Conservation (phyloP, 2,329 filamentous ascomycete species). For the Clarireedia paspali region DNA sequence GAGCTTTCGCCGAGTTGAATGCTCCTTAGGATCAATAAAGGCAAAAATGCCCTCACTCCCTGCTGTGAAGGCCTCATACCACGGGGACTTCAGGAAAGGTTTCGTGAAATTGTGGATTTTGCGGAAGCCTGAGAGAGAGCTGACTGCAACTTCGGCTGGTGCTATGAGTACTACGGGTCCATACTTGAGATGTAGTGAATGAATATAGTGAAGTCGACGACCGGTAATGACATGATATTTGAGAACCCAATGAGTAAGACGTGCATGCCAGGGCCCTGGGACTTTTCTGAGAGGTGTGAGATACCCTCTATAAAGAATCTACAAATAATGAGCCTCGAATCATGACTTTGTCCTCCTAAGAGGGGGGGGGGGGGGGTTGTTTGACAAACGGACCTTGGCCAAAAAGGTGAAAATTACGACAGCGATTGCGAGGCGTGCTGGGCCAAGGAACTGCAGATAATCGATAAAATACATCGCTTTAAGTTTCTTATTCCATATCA, state of each 20-base stretch:
- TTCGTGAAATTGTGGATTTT: not conserved
- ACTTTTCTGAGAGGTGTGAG: not conserved
- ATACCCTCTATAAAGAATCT: not conserved
- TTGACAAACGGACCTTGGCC: too few relatives aligned
- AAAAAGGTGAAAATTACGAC: too few relatives aligned
- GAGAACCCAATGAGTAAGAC: not conserved
- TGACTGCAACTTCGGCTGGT: not conserved
- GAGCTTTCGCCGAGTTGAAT: not conserved
- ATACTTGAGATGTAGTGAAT: not conserved
- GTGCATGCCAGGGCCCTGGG: slow-evolving; percentile 1
- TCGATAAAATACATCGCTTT: too few relatives aligned
- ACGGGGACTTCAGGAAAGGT: not conserved
- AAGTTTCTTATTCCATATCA: too few relatives aligned
- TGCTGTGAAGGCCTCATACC: not conserved
- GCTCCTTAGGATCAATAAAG: not conserved
- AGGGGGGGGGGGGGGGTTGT: too few relatives aligned
- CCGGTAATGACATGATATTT: not conserved
- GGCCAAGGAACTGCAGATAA: too few relatives aligned
- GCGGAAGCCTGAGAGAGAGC: not conserved
- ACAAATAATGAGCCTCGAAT: too few relatives aligned
- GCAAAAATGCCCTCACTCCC: fast-evolving
- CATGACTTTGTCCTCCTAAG: too few relatives aligned
- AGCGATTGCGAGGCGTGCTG: too few relatives aligned
- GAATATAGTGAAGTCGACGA: not conserved
- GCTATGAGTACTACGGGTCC: not conserved